Evolutionary conservation across 2,329 filamentous ascomycete species (phyloP), one percentile per base, ranked within the genome.

Genomic region (Amauroascus niger): DNA sequence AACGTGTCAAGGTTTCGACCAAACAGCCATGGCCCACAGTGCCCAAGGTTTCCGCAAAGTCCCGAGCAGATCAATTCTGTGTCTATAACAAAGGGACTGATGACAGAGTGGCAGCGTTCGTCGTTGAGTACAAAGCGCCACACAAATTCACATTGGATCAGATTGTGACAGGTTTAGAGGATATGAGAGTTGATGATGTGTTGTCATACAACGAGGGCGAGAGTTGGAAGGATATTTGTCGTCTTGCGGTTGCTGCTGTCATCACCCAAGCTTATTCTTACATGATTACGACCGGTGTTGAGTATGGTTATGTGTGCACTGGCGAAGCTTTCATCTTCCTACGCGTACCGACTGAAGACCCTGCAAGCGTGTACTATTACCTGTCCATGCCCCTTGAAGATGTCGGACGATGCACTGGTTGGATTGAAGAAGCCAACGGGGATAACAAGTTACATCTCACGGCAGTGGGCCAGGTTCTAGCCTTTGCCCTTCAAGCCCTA

Each of bases 211-310:
- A 61, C 57, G 28, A 55, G 28, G 64, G 65, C 2, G 68, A 65
- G 9, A 64, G 54, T 3, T 68, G 2, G 1, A 22, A 11, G 6
- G 22, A 32, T 16, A 2, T 11, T 9, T 6, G 6, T 18, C 67
- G 71, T 44, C 67, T 61, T 52, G 63, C 73, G 2, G 63, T 71
- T 0, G 66, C 69, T 7, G 69, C 74, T 26, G 69, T 74, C 8
- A 61, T 79, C 33, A 72, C 72, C 2, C 71, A 79, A 61, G 71
- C 68, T 0, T 79, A 74, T 59, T 68, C 74, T 32, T 77, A 78
- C 60, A 79, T 79, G 69, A 68, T 79, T 7, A 58, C 72, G 48
- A 64, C 61, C 13, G 71, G 76, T 0, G 63, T 76, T 7, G 67
- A 74, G 52, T 75, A 73, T 57, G 68, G 75, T 14, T 64, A 67